Evolutionary conservation across 495 filamentous ascomycete species (phyloP).

Genomic region (Daldinia vernicosa): DNA sequence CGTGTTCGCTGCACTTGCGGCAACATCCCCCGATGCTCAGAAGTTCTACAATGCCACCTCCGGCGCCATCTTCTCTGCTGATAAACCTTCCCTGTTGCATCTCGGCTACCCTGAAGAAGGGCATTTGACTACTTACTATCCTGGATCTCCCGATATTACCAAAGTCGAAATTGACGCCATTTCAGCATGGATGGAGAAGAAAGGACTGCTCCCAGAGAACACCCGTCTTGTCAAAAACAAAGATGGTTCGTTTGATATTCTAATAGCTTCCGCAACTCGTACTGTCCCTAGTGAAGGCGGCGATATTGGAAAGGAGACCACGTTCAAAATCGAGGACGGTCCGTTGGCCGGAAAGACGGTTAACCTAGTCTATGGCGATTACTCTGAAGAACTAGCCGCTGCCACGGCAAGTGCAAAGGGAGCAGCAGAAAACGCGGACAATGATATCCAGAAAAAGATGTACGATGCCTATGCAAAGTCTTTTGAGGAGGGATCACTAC

Average conservation of each 20-base stretch:
- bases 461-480: conserved; percentile 82
- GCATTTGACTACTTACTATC: conserved; percentile 93
- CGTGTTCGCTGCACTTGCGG: conserved; percentile 75
- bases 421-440: conserved; percentile 79
- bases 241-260: conserved; percentile 76
- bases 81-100: conserved; percentile 75
- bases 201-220: conserved; percentile 80
- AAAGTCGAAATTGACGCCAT: conserved; percentile 82
- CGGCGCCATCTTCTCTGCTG: conserved; percentile 78
- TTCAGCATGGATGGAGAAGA: conserved; percentile 76
- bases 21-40: conserved; percentile 66
- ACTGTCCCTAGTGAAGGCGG: conserved; percentile 63
- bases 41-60: conserved; percentile 72
- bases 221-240: conserved; percentile 81
- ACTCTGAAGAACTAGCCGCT: conserved; percentile 80
- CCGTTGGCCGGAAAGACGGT: conserved; percentile 70
- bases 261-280: conserved; percentile 77
- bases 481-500: conserved; percentile 83
- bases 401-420: conserved; percentile 75
- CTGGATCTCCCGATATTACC: conserved; percentile 83
- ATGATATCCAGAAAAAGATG: conserved; percentile 88
- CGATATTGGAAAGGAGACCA: conserved; percentile 73
- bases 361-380: conserved; percentile 84
- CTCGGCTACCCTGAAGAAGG: conserved; percentile 84
- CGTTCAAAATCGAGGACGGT: conserved; percentile 71